phyloP scores from a whole-genome alignment of 2,329 filamentous ascomycete species.

The Aureobasidium pullulans region DNA sequence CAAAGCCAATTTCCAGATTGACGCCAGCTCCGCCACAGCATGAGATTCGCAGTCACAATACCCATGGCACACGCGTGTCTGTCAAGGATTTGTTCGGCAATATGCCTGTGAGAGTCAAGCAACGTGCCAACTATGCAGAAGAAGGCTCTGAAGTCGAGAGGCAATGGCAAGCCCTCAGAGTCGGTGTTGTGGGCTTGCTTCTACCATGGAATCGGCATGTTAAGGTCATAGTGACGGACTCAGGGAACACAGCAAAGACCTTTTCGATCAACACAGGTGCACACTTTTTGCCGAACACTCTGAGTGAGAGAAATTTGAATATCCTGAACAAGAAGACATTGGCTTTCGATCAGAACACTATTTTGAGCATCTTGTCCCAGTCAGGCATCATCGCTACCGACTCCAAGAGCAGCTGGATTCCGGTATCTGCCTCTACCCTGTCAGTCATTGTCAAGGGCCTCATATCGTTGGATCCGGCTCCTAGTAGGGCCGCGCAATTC shows the following conservation, averaged over 20 bases:
- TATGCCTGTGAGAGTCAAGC: slow-evolving; percentile 85
- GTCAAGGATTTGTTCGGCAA: slow-evolving; percentile 80
- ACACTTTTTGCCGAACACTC: slow-evolving; percentile 19
- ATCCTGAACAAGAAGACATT: slow-evolving; percentile 16
- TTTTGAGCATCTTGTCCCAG: slow-evolving; percentile 56
- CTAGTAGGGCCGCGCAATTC: slow-evolving; percentile 70
- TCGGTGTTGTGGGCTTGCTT: slow-evolving; percentile 55
- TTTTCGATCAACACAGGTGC: neutral
- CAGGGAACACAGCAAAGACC: slow-evolving; percentile 24
- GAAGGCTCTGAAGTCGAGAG: slow-evolving; percentile 46
- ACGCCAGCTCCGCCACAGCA: slow-evolving; percentile 54
- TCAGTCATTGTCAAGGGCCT: slow-evolving; percentile 59
- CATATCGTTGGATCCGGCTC: slow-evolving; percentile 62
- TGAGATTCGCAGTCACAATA: slow-evolving; percentile 39
- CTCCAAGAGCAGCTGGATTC: slow-evolving; percentile 57
- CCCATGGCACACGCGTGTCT: slow-evolving; percentile 66
- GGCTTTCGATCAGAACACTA: slow-evolving; percentile 4
- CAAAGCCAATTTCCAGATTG: slow-evolving; percentile 56
- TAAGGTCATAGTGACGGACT: slow-evolving; percentile 53
- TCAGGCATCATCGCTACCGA: slow-evolving; percentile 53
- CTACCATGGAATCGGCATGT: slow-evolving; percentile 58
- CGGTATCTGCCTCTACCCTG: slow-evolving; percentile 58
- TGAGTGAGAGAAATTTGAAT: slow-evolving; percentile 25
- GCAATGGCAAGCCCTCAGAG: slow-evolving; percentile 59
- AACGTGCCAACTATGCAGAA: slow-evolving; percentile 53